These are phyloP conservation scores for Cutaneotrichosporon sp. DNA, from an alignment of 1,284 basidiomycete species.

Conservation along the genomic window DNA sequence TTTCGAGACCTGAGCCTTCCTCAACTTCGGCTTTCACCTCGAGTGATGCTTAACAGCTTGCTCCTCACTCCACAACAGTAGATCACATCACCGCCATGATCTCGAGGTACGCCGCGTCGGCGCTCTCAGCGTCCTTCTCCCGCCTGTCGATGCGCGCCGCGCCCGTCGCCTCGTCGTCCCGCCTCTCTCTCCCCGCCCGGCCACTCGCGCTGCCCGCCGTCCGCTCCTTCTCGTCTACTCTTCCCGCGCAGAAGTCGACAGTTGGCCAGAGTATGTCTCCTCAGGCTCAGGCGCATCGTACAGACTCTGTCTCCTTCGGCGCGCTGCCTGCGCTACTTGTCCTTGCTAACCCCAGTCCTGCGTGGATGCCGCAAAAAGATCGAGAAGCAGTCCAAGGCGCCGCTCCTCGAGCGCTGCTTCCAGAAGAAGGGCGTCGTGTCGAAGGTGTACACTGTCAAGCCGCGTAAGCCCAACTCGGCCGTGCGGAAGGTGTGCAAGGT, in stretches of 20 bases:
- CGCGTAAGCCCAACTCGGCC: slow-evolving; percentile 98
- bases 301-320: neutral
- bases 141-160: slow-evolving; percentile 24
- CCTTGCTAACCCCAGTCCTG: slow-evolving; percentile 10
- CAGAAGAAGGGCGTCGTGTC: slow-evolving; percentile 88
- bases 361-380: slow-evolving; percentile 45
- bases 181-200: slow-evolving; percentile 9
- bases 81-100: slow-evolving; percentile 11
- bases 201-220: slow-evolving; percentile 20
- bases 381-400: slow-evolving; percentile 58
- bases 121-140: slow-evolving; percentile 30
- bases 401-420: slow-evolving; percentile 68
- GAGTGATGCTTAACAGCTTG: no score
- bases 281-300: neutral
- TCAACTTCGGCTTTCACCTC: neutral
- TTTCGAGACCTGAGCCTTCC: neutral
- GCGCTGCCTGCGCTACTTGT: no score
- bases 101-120: slow-evolving; percentile 17
- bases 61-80: no score
- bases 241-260: slow-evolving; percentile 56
- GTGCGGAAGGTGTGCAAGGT: slow-evolving; percentile 95
- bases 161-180: slow-evolving; percentile 29
- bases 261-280: slow-evolving; percentile 62
- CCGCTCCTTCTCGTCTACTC: slow-evolving; percentile 63
- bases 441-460: slow-evolving; percentile 76